These are phyloP conservation scores for Claviceps fusiformis DNA, from an alignment of 2,329 filamentous ascomycete genomes.

Conservation along the genomic window DNA sequence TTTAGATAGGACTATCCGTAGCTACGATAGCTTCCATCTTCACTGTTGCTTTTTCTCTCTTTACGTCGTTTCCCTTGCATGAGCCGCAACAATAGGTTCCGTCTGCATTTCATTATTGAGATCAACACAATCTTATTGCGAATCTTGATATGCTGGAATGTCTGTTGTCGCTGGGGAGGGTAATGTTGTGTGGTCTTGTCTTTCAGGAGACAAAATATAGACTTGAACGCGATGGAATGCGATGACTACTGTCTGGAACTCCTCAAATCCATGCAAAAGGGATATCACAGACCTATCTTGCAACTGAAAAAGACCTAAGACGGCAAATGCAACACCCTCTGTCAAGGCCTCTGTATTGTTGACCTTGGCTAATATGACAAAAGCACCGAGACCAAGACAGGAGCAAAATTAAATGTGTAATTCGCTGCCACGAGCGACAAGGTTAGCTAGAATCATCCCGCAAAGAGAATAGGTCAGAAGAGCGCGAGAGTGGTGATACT, in stretches of 20 bases:
- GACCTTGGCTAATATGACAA: constrained; percentile 7
- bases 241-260: constrained; percentile 10
- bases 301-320: constrained; percentile 10
- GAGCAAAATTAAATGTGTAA: constrained; percentile 8
- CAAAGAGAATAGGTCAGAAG: not conserved
- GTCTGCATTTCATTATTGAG: not conserved
- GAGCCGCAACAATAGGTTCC: not conserved
- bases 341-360: constrained; percentile 8
- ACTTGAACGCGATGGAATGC: constrained; percentile 11
- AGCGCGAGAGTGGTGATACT: not conserved
- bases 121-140: not conserved
- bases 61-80: too few relatives aligned
- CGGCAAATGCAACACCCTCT: constrained; percentile 10
- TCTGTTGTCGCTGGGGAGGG: not conserved
- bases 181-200: constrained; percentile 5
- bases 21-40: too few relatives aligned
- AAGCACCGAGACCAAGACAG: constrained; percentile 10
- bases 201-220: constrained; percentile 10
- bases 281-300: constrained; percentile 10
- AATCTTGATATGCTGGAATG: not conserved
- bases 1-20: too few relatives aligned
- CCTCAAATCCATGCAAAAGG: constrained; percentile 10
- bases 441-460: not conserved
- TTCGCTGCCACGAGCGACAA: constrained; percentile 5
- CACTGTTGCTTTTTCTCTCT: too few relatives aligned